These are phyloP conservation scores for Sugiyamaella boreocaroliniensis DNA, from an alignment of 805 yeast species.

Conservation along the genomic window DNA sequence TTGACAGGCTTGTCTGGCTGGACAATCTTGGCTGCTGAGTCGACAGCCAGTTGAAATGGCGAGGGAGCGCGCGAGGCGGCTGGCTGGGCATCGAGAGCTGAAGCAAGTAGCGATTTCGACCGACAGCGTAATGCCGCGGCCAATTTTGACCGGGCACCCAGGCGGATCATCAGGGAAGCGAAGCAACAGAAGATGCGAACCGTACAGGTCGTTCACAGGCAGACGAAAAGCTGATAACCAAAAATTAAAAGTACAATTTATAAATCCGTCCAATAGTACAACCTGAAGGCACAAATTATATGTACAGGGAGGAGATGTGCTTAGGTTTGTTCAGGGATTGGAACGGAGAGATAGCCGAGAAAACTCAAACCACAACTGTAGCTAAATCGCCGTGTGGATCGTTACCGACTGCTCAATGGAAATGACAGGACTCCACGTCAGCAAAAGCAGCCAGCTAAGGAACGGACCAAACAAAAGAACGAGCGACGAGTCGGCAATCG, in stretches of 20 bases:
- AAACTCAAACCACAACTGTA: too few relatives aligned
- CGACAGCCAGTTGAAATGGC: slow-evolving; percentile 23
- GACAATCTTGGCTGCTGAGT: slow-evolving; percentile 27
- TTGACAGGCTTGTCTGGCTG: slow-evolving; percentile 37
- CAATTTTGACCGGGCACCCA: background rate
- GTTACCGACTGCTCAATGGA: too few relatives aligned
- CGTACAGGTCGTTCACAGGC: too few relatives aligned
- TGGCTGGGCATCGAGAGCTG: slow-evolving; percentile 15
- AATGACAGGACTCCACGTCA: too few relatives aligned
- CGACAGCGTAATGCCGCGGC: background rate
- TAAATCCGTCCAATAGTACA: too few relatives aligned
- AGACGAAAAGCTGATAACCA: background rate
- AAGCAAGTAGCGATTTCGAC: slow-evolving; percentile 17
- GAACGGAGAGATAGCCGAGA: too few relatives aligned
- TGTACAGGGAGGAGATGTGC: background rate
- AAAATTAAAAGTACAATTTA: too few relatives aligned
- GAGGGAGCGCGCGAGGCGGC: slow-evolving; percentile 8
- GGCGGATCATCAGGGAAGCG: background rate
- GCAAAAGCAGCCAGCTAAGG: too few relatives aligned
- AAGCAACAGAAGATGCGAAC: too few relatives aligned
- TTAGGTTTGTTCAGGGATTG: background rate
- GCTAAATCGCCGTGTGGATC: too few relatives aligned
- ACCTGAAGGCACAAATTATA: background rate
- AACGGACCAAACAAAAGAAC: too few relatives aligned
- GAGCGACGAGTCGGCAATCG: too few relatives aligned